Percentiles rank a stretch among this genome's conserved stretches.
phyloP scores from a whole-genome alignment of 2,329 filamentous ascomycete species.

The Trichophyton schoenleinii region DNA sequence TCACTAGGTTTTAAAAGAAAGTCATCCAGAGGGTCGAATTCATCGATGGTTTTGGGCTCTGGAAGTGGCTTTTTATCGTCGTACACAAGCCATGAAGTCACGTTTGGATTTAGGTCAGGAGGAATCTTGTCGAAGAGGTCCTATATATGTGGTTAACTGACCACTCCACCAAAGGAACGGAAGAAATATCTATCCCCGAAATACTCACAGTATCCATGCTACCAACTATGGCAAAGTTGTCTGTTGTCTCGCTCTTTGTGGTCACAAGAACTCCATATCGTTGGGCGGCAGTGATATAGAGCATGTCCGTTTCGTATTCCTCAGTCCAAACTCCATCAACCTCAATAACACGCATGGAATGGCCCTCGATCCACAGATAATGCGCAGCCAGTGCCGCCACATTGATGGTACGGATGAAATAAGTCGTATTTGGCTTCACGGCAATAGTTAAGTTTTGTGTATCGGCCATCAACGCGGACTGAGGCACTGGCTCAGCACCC shows the following conservation, averaged over 20 bases:
- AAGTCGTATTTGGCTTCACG: conserved; percentile 55
- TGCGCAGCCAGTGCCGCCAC: conserved; percentile 45
- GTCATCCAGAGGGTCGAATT: conserved; percentile 8
- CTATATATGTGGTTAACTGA: not conserved
- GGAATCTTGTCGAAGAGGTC: conserved; percentile 9
- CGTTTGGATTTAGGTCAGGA: conserved; percentile 7
- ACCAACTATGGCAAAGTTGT: conserved; percentile 25
- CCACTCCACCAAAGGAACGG: not conserved
- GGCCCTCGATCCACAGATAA: conserved; percentile 13
- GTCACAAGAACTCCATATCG: conserved; percentile 10
- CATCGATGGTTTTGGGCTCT: conserved; percentile 1
- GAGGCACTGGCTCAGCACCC: conserved; percentile 52
- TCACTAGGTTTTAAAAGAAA: conserved; percentile 31
- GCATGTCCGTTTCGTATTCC: conserved; percentile 9
- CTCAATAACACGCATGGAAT: conserved; percentile 17
- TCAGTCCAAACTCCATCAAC: conserved; percentile 19
- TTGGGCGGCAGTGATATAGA: conserved; percentile 9
- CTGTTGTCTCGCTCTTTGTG: conserved; percentile 8
- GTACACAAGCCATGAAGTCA: conserved; percentile 27
- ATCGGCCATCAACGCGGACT: conserved; percentile 59
- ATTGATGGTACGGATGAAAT: conserved; percentile 58
- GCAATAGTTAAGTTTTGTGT: conserved; percentile 46
- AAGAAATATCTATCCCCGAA: not conserved
- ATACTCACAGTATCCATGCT: conserved; percentile 8
- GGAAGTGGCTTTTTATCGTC: conserved; percentile 8